These are phyloP conservation scores for Beauveria sp. DNA, from an alignment of 2,329 filamentous ascomycete species.

Conservation along the genomic window DNA sequence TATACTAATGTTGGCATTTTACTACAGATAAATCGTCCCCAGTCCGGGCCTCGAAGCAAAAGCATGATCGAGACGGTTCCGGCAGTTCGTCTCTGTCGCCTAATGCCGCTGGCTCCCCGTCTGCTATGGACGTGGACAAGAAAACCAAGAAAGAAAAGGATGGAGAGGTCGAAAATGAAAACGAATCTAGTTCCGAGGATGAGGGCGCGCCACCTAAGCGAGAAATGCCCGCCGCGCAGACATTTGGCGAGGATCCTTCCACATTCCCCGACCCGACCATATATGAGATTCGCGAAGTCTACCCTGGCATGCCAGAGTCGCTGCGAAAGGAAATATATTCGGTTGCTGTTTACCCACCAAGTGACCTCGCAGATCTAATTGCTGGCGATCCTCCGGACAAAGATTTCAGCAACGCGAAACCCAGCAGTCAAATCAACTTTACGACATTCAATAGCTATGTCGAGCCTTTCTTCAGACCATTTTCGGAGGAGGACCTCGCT, in stretches of 20 bases:
- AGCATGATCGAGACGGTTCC: slow-evolving; percentile 46
- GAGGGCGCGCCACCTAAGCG: slow-evolving; percentile 53
- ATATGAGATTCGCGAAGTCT: slow-evolving; percentile 79
- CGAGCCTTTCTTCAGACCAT: slow-evolving; percentile 82
- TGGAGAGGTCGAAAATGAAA: slow-evolving; percentile 34
- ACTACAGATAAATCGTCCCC: slow-evolving; percentile 46
- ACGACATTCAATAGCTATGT: slow-evolving; percentile 88
- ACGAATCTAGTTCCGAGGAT: slow-evolving; percentile 49
- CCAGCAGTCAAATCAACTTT: slow-evolving; percentile 88
- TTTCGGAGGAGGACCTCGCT: slow-evolving; percentile 88
- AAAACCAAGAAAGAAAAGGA: slow-evolving; percentile 30
- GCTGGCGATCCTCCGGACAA: slow-evolving; percentile 86
- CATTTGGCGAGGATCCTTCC: slow-evolving; percentile 86
- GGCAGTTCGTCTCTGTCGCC: slow-evolving; percentile 55
- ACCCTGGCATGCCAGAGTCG: slow-evolving; percentile 71
- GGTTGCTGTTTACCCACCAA: slow-evolving; percentile 73
- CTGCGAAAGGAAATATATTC: slow-evolving; percentile 83
- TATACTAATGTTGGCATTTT: neutral
- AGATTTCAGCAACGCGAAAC: slow-evolving; percentile 92
- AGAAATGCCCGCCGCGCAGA: slow-evolving; percentile 69
- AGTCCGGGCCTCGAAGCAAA: slow-evolving; percentile 44
- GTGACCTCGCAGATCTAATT: slow-evolving; percentile 75
- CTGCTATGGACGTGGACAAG: slow-evolving; percentile 54
- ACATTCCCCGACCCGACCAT: slow-evolving; percentile 88
- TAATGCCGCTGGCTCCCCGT: slow-evolving; percentile 41